Conservation (phyloP, 1,139 yeast species). For the Blastobotrys ciferrii region DNA sequence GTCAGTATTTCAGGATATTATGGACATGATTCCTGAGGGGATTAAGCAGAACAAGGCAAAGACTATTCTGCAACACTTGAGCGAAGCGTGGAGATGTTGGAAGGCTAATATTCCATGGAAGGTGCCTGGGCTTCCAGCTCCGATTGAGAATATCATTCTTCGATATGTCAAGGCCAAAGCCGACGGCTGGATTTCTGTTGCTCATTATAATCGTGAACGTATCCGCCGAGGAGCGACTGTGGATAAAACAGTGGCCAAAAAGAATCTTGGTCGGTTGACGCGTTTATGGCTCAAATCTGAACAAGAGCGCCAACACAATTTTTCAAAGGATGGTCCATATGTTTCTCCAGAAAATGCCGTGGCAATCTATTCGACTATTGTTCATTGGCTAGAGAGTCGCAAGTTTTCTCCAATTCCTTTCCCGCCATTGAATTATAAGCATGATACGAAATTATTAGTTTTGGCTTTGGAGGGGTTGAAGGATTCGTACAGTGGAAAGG, state of each 20-base stretch:
- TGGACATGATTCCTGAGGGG: slow-evolving; percentile 97
- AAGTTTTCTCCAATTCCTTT: slow-evolving; percentile 87
- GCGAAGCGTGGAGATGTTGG: slow-evolving; percentile 99
- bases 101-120: slow-evolving; percentile 98
- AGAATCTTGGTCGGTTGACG: slow-evolving; percentile 87
- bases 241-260: slow-evolving; percentile 90
- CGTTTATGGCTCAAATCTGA: slow-evolving; percentile 91
- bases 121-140: slow-evolving; percentile 94
- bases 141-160: slow-evolving; percentile 80
- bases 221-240: slow-evolving; percentile 85
- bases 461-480: slow-evolving; percentile 87
- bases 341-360: slow-evolving; percentile 88
- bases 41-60: slow-evolving; percentile 83
- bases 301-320: slow-evolving; percentile 80
- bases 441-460: slow-evolving; percentile 85
- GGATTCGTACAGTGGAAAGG: slow-evolving; percentile 79
- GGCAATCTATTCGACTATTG: slow-evolving; percentile 79
- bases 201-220: slow-evolving; percentile 88
- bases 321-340: slow-evolving; percentile 85
- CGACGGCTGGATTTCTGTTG: slow-evolving; percentile 93
- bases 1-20: slow-evolving; percentile 90
- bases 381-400: slow-evolving; percentile 87
- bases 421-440: slow-evolving; percentile 89
- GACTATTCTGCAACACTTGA: slow-evolving; percentile 85
- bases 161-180: slow-evolving; percentile 93